phyloP scores from a whole-genome alignment of 164 flowering plant genomes.

The Dillenia suffruticosa region DNA sequence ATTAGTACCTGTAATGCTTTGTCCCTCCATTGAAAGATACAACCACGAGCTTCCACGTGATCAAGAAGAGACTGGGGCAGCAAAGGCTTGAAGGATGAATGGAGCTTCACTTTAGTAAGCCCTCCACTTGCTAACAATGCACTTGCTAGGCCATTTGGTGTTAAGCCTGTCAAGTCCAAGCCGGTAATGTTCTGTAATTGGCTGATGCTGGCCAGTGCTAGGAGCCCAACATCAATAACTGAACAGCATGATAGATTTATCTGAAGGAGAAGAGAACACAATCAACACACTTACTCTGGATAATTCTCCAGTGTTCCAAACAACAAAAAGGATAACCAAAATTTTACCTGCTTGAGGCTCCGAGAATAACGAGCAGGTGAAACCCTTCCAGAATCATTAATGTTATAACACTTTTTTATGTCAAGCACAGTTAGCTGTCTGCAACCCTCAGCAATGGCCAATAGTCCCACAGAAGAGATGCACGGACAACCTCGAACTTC shows the following conservation, averaged over 20 bases:
- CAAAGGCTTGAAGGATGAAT: slow-evolving; percentile 40
- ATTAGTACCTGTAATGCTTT: slow-evolving; percentile 53
- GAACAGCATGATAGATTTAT: slow-evolving; percentile 77
- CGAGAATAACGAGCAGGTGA: slow-evolving; percentile 68
- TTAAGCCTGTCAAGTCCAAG: slow-evolving; percentile 60
- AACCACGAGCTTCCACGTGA: slow-evolving; percentile 80
- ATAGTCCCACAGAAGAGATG: slow-evolving; percentile 63
- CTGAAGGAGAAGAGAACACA: slow-evolving; percentile 31
- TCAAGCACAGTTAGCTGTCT: slow-evolving; percentile 62
- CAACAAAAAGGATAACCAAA: too few species aligned
- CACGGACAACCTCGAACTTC: slow-evolving; percentile 75
- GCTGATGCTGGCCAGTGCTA: slow-evolving; percentile 74
- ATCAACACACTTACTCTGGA: background rate
- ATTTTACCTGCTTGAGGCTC: slow-evolving; percentile 58
- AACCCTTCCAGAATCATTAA: slow-evolving; percentile 72
- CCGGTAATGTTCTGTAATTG: slow-evolving; percentile 69
- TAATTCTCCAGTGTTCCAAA: background rate
- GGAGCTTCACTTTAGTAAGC: slow-evolving; percentile 78
- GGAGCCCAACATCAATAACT: slow-evolving; percentile 70
- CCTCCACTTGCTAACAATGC: slow-evolving; percentile 70
- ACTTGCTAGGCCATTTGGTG: slow-evolving; percentile 61
- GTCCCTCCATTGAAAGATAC: slow-evolving; percentile 75
- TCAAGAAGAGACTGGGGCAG: slow-evolving; percentile 48
- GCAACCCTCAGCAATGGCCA: slow-evolving; percentile 67
- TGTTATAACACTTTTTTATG: slow-evolving; percentile 64